Conservation (phyloP, 2,329 filamentous ascomycete species). For the Curvularia sp. region DNA sequence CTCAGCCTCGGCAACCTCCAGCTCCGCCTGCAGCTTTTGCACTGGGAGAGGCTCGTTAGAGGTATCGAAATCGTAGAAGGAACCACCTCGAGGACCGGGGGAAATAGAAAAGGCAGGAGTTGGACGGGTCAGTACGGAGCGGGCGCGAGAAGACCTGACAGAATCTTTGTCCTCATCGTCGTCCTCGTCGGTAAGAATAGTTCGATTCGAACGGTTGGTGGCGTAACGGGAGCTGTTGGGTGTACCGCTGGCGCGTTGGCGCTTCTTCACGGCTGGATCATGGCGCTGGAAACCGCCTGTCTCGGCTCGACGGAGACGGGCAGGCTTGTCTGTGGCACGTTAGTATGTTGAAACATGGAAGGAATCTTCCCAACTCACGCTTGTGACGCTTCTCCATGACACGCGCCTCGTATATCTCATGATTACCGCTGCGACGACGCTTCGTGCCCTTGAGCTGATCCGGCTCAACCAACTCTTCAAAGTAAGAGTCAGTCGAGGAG, state of each 20-base stretch:
- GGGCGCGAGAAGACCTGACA: constrained; percentile 1
- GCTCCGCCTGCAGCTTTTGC: constrained; percentile 38
- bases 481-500: constrained; percentile 39
- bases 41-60: constrained; percentile 33
- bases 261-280: constrained; percentile 28
- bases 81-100: constrained; percentile 10
- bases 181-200: constrained; percentile 23
- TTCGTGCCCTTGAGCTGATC: constrained; percentile 31
- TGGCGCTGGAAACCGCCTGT: constrained; percentile 36
- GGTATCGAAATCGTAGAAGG: constrained; percentile 12
- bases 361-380: constrained; percentile 23
- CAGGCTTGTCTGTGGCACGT: constrained; percentile 21
- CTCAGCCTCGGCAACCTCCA: constrained; percentile 46
- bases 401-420: constrained; percentile 42
- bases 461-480: constrained; percentile 41
- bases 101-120: constrained; percentile 23
- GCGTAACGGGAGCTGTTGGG: constrained; percentile 5
- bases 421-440: constrained; percentile 24
- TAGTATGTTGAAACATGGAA: constrained; percentile 1
- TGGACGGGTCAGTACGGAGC: constrained; percentile 6
- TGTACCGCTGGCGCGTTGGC: constrained; percentile 16
- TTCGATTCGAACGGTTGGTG: constrained; percentile 4
- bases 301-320: constrained; percentile 40
- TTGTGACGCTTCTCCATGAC: constrained; percentile 37
- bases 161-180: constrained; percentile 15